phyloP scores from a whole-genome alignment of 2,329 filamentous ascomycete genomes.

The Aplosporella prunicola region DNA sequence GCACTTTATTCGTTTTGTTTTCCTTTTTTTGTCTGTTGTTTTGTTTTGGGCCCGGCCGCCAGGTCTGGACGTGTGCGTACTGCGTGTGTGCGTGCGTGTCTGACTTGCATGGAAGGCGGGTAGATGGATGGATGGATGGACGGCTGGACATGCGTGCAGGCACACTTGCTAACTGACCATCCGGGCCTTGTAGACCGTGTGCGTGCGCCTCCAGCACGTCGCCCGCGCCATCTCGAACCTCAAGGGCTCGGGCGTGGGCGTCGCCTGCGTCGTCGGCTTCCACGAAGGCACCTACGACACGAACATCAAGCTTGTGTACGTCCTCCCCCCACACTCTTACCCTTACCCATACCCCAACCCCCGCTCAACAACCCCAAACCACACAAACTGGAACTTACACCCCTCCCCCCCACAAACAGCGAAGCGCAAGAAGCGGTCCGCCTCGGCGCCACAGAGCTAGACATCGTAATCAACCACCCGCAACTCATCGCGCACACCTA shows the following conservation, averaged over 20 bases:
- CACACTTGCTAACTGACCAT: too few species aligned
- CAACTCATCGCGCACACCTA: conserved; percentile 27
- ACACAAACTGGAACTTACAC: neutral
- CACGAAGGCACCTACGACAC: conserved; percentile 49
- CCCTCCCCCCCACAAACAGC: conserved; percentile 9
- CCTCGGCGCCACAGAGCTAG: conserved; percentile 46
- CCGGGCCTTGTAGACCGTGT: too few species aligned
- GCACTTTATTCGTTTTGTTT: too few species aligned
- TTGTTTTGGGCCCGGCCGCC: too few species aligned
- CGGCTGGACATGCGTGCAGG: too few species aligned
- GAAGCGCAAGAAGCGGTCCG: conserved; percentile 42
- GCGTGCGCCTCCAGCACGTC: conserved; percentile 47
- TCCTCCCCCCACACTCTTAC: neutral
- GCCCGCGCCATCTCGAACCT: conserved; percentile 41
- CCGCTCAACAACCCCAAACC: neutral
- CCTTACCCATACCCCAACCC: neutral
- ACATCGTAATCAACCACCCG: conserved; percentile 49
- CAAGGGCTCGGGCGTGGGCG: conserved; percentile 37
- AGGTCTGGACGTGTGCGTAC: too few species aligned
- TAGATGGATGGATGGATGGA: too few species aligned
- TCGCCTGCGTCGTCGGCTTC: conserved; percentile 52
- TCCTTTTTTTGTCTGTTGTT: too few species aligned
- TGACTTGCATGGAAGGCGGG: too few species aligned
- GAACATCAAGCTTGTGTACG: conserved; percentile 36
- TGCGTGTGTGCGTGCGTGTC: too few species aligned